Evolutionary conservation across 768 basidiomycete species (phyloP), one percentile per base, ranked within the genome.

Genomic region (Strobilomyces confusus): DNA sequence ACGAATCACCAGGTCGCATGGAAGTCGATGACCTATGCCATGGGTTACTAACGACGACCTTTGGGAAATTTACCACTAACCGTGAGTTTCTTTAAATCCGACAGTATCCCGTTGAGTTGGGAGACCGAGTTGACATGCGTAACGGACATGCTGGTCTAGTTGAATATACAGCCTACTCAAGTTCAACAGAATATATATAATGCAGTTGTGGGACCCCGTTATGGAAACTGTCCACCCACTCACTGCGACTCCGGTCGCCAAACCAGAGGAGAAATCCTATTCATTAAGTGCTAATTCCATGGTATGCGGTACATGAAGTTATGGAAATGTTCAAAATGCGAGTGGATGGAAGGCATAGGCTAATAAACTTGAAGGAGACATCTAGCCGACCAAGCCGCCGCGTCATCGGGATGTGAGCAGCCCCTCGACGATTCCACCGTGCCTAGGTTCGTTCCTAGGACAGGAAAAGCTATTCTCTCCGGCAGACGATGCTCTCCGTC

Each of bases 21-120:
- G 63, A 92, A 92, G 70, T 92, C 90, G 55, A 92, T 89, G 54
- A 92, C 84, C 88, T 89, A 44, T 22, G 50, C 29, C 20, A 20
- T 20, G 25, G 17, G 38, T 40, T 36, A 20, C 38, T 9, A 56
- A 42, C 38, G 15, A 22, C 36, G 36, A 19, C 7, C 38, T 47
- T 37, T 29, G 23, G 43, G 1, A 25, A 12, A 12, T 3, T n/a
- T 13, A 22, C 56, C 0, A 53, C 75, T 63, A 50, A 89, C 89
- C 22, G 86, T 79, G 26, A 90, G 66, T 64, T 88, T 89, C 49
- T 80, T 77, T 4, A 80, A 80, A 60, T 79, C 77, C 8, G 77
- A 75, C 25, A 91, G 67, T 41, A 87, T 75, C 8, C 66, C 68
- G 48, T 85, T 77, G 51, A 92, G 78, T 52, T 89, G 79, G 7